These are phyloP conservation scores for Taphrina betulina DNA, from an alignment of 1,139 yeast species.

Conservation along the genomic window DNA sequence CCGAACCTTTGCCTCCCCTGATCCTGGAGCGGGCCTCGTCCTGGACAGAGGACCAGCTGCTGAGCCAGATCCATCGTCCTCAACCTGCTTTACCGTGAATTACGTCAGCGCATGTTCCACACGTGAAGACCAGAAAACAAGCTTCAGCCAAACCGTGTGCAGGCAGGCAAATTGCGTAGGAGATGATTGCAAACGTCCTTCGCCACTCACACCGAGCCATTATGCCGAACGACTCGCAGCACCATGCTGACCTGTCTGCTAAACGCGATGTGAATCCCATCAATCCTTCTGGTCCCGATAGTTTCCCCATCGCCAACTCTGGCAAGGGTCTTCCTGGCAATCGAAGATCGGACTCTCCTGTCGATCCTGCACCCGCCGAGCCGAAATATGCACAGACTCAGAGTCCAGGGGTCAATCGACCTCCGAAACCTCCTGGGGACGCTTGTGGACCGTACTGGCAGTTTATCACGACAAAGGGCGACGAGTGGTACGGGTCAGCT, in stretches of 20 bases:
- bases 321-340: conserved; percentile 26
- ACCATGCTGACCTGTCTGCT: conserved; percentile 9
- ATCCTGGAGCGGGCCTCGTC: too few species aligned
- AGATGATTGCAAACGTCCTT: too few species aligned
- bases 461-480: conserved; percentile 12
- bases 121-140: too few species aligned
- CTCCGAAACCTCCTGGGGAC: conserved; percentile 27
- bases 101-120: too few species aligned
- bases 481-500: conserved; percentile 18
- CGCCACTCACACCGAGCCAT: too few species aligned
- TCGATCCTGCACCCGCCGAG: conserved; percentile 27
- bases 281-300: conserved; percentile 18
- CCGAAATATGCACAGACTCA: conserved; percentile 24
- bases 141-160: too few species aligned
- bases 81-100: too few species aligned
- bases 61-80: too few species aligned
- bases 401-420: conserved; percentile 25
- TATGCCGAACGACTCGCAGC: conserved; percentile 12
- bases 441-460: conserved; percentile 29
- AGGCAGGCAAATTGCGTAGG: too few species aligned
- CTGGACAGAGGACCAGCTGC: too few species aligned
- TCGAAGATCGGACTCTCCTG: conserved; percentile 14
- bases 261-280: conserved; percentile 22
- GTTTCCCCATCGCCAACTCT: conserved; percentile 15
- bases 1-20: too few species aligned